Percentiles rank a stretch among this genome's conserved stretches.
Evolutionary conservation across 306 rosid genomes (phyloP).

Genomic region (Lablab purpureus): DNA sequence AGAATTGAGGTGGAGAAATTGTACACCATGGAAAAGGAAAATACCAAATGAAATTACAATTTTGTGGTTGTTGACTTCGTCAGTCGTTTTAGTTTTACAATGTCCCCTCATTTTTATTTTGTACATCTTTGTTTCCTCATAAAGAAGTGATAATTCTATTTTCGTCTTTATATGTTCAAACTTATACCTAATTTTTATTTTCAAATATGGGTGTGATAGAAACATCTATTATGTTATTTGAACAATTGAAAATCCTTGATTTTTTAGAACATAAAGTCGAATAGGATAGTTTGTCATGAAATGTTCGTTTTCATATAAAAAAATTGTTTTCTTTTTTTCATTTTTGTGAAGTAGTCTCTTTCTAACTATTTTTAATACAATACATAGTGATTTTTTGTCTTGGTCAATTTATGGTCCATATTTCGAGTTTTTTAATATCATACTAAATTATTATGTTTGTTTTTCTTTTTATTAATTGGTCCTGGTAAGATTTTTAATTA

Average conservation of each 20-base stretch:
- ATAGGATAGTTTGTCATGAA: not conserved
- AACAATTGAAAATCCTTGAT: not conserved
- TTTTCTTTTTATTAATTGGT: not conserved
- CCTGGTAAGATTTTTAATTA: not conserved
- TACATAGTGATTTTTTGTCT: not conserved
- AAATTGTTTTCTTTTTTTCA: not conserved
- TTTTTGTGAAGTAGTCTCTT: not conserved
- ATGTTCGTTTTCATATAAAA: not conserved
- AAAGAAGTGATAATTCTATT: not conserved
- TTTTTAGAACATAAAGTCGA: not conserved
- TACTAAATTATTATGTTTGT: not conserved
- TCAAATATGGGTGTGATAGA: not conserved
- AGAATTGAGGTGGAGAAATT: slow-evolving; percentile 37
- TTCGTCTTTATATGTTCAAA: not conserved
- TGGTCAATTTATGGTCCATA: not conserved
- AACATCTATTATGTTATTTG: slow-evolving; percentile 16
- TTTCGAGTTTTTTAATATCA: not conserved
- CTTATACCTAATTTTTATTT: not conserved
- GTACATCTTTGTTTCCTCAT: slow-evolving; percentile 35
- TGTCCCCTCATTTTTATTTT: not conserved
- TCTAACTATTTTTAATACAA: not conserved
- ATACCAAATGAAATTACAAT: slow-evolving; percentile 29
- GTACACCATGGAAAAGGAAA: not conserved
- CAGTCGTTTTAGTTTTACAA: slow-evolving; percentile 6
- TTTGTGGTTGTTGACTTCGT: slow-evolving; percentile 46